These are phyloP conservation scores for Pleurotus pulmonarius DNA, from an alignment of 768 basidiomycete species.

Conservation along the genomic window DNA sequence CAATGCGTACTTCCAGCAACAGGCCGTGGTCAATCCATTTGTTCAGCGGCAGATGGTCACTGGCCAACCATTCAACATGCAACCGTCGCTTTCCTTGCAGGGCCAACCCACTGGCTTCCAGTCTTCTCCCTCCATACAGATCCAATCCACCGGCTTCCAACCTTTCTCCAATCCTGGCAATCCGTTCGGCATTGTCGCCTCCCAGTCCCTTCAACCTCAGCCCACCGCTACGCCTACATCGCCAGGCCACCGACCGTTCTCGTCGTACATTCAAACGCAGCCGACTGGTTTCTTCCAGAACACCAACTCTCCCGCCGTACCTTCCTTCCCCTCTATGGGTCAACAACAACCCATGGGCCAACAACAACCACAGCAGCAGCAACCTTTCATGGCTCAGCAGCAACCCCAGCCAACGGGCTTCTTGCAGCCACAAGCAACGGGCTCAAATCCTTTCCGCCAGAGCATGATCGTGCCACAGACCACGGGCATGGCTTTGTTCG, in stretches of 20 bases:
- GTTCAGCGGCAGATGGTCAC: constrained; percentile 51
- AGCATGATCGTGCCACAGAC: constrained; percentile 65
- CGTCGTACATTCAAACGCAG: constrained; percentile 55
- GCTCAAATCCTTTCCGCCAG: constrained; percentile 82
- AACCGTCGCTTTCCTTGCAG: constrained; percentile 32
- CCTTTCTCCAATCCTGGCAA: constrained; percentile 29
- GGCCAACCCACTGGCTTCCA: constrained; percentile 60
- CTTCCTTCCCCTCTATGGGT: constrained; percentile 13
- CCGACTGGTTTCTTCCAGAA: constrained; percentile 46
- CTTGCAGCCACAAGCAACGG: constrained; percentile 57
- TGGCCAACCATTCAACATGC: constrained; percentile 42
- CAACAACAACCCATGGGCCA: constrained; percentile 14
- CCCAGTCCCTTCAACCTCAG: constrained; percentile 31
- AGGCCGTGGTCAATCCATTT: constrained; percentile 75
- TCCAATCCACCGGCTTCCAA: constrained; percentile 41
- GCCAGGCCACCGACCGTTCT: constrained; percentile 45
- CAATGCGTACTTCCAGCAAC: constrained; percentile 51
- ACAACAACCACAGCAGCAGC: constrained; percentile 17
- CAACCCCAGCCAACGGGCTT: constrained; percentile 25
- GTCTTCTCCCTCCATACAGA: constrained; percentile 20
- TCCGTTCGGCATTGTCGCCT: constrained; percentile 42
- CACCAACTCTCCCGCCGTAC: not conserved
- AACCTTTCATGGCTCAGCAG: too few relatives aligned
- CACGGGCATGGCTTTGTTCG: constrained; percentile 53
- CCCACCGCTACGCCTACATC: constrained; percentile 18